These are phyloP conservation scores for Neophaeococcomyces mojaviensis DNA, from an alignment of 2,329 filamentous ascomycete species.

Conservation along the genomic window DNA sequence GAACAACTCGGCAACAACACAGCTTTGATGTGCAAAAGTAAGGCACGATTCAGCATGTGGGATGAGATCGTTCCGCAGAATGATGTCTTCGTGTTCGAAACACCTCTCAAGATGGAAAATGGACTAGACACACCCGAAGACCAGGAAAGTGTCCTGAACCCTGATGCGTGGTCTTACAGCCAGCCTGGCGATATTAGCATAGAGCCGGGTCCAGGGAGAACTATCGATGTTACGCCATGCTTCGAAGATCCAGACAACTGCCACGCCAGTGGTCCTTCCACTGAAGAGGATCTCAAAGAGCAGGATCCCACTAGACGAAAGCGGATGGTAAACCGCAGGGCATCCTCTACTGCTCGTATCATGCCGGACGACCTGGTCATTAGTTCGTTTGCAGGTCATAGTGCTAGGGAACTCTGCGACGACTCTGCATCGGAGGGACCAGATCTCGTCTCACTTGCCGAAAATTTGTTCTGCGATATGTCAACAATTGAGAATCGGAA, in stretches of 20 bases:
- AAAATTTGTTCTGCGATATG: neutral
- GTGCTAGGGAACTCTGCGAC: neutral
- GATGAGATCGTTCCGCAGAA: neutral
- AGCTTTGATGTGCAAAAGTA: neutral
- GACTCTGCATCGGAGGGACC: neutral
- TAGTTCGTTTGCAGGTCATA: neutral
- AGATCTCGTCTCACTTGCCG: neutral
- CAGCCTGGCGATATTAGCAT: neutral
- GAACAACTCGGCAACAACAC: neutral
- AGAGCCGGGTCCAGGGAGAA: neutral
- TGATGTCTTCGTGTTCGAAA: neutral
- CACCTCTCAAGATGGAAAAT: neutral
- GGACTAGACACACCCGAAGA: neutral
- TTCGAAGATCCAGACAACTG: neutral
- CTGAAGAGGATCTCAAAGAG: neutral
- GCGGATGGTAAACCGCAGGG: neutral
- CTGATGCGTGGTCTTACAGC: neutral
- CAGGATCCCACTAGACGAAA: neutral
- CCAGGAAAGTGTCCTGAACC: neutral
- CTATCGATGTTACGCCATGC: neutral
- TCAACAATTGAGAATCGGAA: neutral
- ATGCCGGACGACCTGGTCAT: neutral
- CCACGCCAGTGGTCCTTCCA: neutral
- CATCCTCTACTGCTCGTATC: neutral
- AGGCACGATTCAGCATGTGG: neutral